phyloP scores from a whole-genome alignment of 495 filamentous ascomycete genomes.

The Xylaria telfairii region DNA sequence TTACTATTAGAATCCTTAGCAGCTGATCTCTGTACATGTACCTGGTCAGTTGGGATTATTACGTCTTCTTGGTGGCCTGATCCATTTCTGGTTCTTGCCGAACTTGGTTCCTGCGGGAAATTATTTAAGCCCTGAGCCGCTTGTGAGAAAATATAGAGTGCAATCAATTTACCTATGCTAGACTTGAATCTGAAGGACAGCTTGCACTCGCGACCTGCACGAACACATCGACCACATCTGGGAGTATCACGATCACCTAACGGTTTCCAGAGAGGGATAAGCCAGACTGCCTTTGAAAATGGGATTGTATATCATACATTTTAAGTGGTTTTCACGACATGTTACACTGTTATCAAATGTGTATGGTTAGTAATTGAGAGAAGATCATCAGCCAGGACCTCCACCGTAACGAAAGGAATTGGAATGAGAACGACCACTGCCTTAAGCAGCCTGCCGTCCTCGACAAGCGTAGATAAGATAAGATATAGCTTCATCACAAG shows the following conservation, averaged over 20 bases:
- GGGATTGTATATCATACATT: constrained; percentile 40
- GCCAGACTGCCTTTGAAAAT: neutral
- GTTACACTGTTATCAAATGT: constrained; percentile 42
- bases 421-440: neutral
- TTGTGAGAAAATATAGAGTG: neutral
- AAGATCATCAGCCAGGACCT: neutral
- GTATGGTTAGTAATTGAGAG: constrained; percentile 26
- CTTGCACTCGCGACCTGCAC: constrained; percentile 40
- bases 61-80: constrained; percentile 34
- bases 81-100: constrained; percentile 35
- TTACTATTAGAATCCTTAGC: constrained; percentile 30
- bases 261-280: constrained; percentile 7
- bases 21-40: neutral
- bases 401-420: neutral
- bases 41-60: constrained; percentile 14
- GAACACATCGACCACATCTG: constrained; percentile 48
- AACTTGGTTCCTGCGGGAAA: constrained; percentile 32
- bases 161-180: constrained; percentile 30
- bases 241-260: constrained; percentile 53
- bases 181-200: constrained; percentile 42
- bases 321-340: constrained; percentile 54
- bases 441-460: neutral
- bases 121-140: constrained; percentile 9
- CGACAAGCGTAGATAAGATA: neutral
- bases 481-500: neutral